Base-by-base conservation (phyloP, 2,329 filamentous ascomycete genomes). In the Cercospora zeina region DNA sequence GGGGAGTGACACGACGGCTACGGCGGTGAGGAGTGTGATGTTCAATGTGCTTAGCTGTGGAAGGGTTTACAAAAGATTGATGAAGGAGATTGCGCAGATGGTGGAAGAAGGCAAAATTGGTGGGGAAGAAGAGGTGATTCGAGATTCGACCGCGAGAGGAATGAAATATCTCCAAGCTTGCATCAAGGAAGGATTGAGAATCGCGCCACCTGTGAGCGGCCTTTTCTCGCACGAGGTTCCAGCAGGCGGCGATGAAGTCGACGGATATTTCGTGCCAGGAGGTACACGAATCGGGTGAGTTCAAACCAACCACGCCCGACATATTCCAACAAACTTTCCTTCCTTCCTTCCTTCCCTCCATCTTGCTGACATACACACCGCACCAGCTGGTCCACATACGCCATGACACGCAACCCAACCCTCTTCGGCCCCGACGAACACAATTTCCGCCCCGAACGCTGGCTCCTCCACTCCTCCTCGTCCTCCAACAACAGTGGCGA, bases 1-100 rank as follows among this genome's bases (percentile, higher is more conserved):
- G 0, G 81, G 81, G 13, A 78, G 80, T 8, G 81, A 83, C 60
- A 83, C 81, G 11, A 82, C 80, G 0, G 80, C 79, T 2, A 82
- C 81, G 2, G 75, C 78, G 3, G 78, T 83, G 27, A 47, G 66
- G 9, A 65, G 59, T 21, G 47, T 65, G 13, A 53, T 66, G n/a
- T 49, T 63, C 10, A 55, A 67, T 34, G 56, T 69, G 3, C 37
- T 67, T 31, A 62, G 65, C n/a, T 63, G 55, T 37, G 61, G 61
- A 7, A 33, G 53, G 4, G 75, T 77, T 6, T 81, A 82, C 62
- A 70, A 74, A 5, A 78, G 74, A 47, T 73, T 83, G 59, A 77
- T 82, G 73, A 69, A 67, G 0, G 81, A 83, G 63, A 77, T 84
- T 37, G 75, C 80, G 1, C n/a, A 19, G 7, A 57, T 30, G 11